Evolutionary conservation across 78 protist genomes (phyloP).

Genomic region (Emiliania huxleyi): DNA sequence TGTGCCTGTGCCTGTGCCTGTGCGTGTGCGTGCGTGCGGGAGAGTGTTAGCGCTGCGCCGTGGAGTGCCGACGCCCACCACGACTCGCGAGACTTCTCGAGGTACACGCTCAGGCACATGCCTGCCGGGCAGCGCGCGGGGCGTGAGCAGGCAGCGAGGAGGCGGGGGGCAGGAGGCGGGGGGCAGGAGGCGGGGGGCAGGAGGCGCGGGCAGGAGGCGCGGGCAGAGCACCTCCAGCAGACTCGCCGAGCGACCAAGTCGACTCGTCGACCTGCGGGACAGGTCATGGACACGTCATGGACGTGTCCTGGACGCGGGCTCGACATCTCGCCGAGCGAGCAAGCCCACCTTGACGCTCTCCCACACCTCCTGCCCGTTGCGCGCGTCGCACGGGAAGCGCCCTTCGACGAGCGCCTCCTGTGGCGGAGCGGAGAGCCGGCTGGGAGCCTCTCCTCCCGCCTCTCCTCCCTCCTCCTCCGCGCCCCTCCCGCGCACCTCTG

Average conservation of each 20-base stretch:
- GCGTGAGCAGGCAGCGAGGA: too few relatives aligned
- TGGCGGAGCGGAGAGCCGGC: too few relatives aligned
- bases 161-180: too few relatives aligned
- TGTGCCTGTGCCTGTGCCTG: background rate
- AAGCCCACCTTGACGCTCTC: background rate
- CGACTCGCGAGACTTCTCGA: background rate
- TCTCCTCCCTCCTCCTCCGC: too few relatives aligned
- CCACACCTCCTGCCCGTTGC: background rate
- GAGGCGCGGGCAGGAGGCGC: too few relatives aligned
- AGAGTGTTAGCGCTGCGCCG: background rate
- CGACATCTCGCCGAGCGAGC: background rate
- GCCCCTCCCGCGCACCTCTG: too few relatives aligned
- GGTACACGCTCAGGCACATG: background rate
- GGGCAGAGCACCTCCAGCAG: background rate
- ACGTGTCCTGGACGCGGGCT: too few relatives aligned
- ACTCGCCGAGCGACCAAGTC: background rate
- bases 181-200: too few relatives aligned
- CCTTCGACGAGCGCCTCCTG: background rate
- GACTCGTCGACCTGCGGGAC: background rate
- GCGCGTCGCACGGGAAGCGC: constrained; percentile 14
- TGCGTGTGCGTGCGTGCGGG: background rate
- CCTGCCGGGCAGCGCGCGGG: too few relatives aligned
- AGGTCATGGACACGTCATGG: too few relatives aligned
- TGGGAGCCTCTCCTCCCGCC: too few relatives aligned
- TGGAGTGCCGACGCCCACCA: constrained; percentile 2